Conservation (phyloP, 108 stramenopile genomes). For the Bacterosira constricta region DNA sequence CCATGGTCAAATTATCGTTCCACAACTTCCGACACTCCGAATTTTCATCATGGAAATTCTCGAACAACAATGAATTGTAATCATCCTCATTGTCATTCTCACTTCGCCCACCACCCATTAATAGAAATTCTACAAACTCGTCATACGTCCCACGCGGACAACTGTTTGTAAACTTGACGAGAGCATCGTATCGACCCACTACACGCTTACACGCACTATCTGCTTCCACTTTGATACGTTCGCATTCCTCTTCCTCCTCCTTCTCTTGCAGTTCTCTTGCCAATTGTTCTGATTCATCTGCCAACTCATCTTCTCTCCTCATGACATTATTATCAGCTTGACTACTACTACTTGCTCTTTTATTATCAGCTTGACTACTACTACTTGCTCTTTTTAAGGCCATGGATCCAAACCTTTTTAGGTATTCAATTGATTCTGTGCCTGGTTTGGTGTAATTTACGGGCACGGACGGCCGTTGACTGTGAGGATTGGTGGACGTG, state of each 20-base stretch:
- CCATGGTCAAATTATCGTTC: slow-evolving; percentile 60
- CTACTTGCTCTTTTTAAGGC: slow-evolving; percentile 5
- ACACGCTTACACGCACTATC: slow-evolving; percentile 34
- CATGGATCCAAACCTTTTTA: slow-evolving; percentile 14
- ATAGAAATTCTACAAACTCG: slow-evolving; percentile 64
- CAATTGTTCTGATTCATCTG: slow-evolving; percentile 8
- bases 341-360: too few species aligned
- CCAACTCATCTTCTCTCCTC: background rate
- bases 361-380: background rate
- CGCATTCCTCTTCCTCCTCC: slow-evolving; percentile 51
- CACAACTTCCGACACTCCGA: slow-evolving; percentile 68
- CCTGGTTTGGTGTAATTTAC: slow-evolving; percentile 14
- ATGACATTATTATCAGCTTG: background rate
- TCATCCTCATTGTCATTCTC: slow-evolving; percentile 31
- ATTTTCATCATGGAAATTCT: slow-evolving; percentile 65
- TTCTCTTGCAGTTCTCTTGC: slow-evolving; percentile 8
- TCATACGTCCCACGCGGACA: slow-evolving; percentile 67
- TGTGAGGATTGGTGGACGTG: background rate
- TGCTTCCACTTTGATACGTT: slow-evolving; percentile 42
- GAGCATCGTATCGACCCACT: slow-evolving; percentile 29
- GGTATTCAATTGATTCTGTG: slow-evolving; percentile 35
- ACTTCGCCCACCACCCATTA: slow-evolving; percentile 25
- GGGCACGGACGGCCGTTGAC: background rate
- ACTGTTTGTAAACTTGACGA: slow-evolving; percentile 20
- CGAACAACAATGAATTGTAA: slow-evolving; percentile 15